Base-by-base conservation (phyloP, 2,329 filamentous ascomycete genomes). In the Colletotrichum tamarilloi region DNA sequence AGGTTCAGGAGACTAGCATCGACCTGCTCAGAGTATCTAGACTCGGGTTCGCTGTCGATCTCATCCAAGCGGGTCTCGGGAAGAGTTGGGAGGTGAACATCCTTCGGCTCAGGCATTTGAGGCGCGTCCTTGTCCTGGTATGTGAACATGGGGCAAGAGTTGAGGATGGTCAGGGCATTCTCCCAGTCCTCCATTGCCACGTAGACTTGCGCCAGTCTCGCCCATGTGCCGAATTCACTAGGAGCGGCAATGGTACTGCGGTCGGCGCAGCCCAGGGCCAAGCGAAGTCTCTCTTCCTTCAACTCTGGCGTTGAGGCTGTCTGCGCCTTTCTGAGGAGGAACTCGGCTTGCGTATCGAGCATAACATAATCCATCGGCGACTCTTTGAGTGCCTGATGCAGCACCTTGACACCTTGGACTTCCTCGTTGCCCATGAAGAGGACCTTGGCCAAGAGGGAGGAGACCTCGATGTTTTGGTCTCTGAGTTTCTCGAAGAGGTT, bases 121-220 rank as follows among this genome's bases (percentile, higher is more conserved):
- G 97, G 97, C 6, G 95, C 93, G 81, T 99, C 97, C 83, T 98
- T 98, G 84, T 99, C 97, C 83, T 98, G 97, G 82, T 99, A 98
- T 7, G 97, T 99, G 83, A 99, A 99, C 97, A 99, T 99, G 9
- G 97, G 97, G 82, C 97, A 99, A 22, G 97, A 99, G 84, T 99
- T 99, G 65, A 99, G 88, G 4, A 97, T 98, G 5, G 97, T 92
- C 28, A 99, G 89, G 0, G 97, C 97, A 77, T 98, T 91, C 80
- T 98, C 97, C 95, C 97, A 99, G 80, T 97, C 94, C 81, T 99
- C 97, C 84, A 97, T 91, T 62, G 93, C 91, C 68, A 98, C 94
- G 78, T 99, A 99, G 38, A 98, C 93, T 81, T 98, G 95, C 2
- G 95, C 95, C 75, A 99, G 84, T 70, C 95, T 90, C 70, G 97